Evolutionary conservation across 208 protist species (phyloP), one percentile per base, ranked within the genome.

Genomic region (Trypanosoma rangeli): DNA sequence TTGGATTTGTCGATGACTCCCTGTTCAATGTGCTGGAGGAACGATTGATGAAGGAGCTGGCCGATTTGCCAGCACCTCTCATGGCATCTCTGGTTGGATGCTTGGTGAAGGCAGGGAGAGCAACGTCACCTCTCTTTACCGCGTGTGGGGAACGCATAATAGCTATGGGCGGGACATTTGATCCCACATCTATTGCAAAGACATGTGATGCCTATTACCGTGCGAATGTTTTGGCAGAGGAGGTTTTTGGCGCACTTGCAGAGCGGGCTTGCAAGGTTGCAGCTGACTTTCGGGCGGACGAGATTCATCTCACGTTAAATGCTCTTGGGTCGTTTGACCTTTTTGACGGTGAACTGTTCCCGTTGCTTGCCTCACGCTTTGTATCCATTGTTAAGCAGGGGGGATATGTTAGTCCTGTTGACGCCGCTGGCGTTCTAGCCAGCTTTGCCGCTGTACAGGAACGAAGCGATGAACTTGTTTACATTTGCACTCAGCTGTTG

Each of bases 371-470:
- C 20, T 84, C 89, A 3, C 88, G 92, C 13, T 60, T 94, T 35
- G 62, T 82, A 18, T 80, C 76, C 22, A 72, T 94, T 54, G 68
- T 80, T 37, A 78, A 85, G 56, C 84, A 89, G 66, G 82, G 74
- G 35, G 78, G 61, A 33, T 88, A 86, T 68, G 70, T 97, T 26
- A 80, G 78, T 63, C 68, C 79, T 24, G 63, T 58, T 16, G 92
- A 96, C 48, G 87, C 87, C 31, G 89, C 87, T 31, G 73, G 75
- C 20, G 75, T 90, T 26, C 80, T 96, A 5, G 83, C 89, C 26
- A 92, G 87, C 80, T 96, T 96, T 58, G 92, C 92, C 22, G 87
- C 89, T 26, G 88, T 96, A 31, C 92, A 93, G 76, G 88, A 96
- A 73, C 79, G 77, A 57, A 85, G 89, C 54, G 92, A 96, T 62